Conservation (phyloP, 352 stramenopile species). For the Globisporangium irregulare region DNA sequence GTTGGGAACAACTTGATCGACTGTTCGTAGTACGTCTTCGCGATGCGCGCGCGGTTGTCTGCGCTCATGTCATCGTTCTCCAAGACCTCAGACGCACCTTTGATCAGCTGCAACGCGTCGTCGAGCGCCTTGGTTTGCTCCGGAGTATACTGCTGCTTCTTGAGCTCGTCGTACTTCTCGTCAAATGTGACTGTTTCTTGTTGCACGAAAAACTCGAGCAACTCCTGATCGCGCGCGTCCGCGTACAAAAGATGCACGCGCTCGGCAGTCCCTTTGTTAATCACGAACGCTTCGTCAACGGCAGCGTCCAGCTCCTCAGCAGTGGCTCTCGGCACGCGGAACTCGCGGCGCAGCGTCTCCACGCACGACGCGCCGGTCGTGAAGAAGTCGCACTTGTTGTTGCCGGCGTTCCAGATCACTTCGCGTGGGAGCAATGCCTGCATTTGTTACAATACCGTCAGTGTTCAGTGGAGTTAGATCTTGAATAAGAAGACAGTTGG, state of each 20-base stretch:
- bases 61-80: conserved; percentile 37
- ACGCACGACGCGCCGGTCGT: conserved; percentile 47
- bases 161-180: conserved; percentile 52
- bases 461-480: background rate
- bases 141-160: conserved; percentile 18
- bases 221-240: conserved; percentile 38
- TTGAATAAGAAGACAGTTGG: background rate
- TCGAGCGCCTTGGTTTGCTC: conserved; percentile 33
- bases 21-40: conserved; percentile 65
- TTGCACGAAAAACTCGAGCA: conserved; percentile 37
- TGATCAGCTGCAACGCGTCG: conserved; percentile 54
- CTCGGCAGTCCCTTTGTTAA: conserved; percentile 65
- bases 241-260: conserved; percentile 61
- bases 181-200: conserved; percentile 33
- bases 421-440: conserved; percentile 63
- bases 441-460: conserved; percentile 1
- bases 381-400: conserved; percentile 67
- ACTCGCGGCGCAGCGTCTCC: conserved; percentile 47
- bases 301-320: conserved; percentile 24
- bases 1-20: conserved; percentile 66
- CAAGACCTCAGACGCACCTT: conserved; percentile 45
- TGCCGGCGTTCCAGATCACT: conserved; percentile 46
- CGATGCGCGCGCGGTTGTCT: conserved; percentile 50
- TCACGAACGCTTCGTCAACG: conserved; percentile 60
- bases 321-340: conserved; percentile 25